Conservation (phyloP, 108 stramenopile genomes). For the Skeletonema menzelii region DNA sequence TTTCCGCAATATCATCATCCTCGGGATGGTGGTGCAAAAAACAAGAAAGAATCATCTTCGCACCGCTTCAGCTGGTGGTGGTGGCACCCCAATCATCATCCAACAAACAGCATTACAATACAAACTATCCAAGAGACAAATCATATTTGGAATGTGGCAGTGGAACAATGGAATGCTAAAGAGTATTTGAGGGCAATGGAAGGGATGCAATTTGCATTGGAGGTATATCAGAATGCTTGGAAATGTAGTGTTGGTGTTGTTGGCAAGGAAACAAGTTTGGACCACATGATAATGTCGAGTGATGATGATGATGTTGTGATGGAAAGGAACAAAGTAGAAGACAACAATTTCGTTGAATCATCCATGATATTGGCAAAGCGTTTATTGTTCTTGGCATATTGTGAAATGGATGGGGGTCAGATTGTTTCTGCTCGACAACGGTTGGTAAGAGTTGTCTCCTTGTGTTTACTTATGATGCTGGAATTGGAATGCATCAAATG, state of each 20-base stretch:
- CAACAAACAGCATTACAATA: conserved; percentile 6
- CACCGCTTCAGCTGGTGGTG: conserved; percentile 10
- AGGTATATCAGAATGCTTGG: conserved; percentile 27
- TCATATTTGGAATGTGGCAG: conserved; percentile 24
- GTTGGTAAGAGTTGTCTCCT: conserved; percentile 17
- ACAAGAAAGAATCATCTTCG: neutral
- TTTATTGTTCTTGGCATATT: conserved; percentile 62
- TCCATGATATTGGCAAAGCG: conserved; percentile 31
- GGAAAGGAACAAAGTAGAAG: neutral
- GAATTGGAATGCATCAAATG: no score
- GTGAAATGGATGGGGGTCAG: conserved; percentile 57
- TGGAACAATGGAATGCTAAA: conserved; percentile 39
- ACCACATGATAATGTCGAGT: neutral
- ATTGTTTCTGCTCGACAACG: conserved; percentile 31
- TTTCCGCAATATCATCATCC: neutral
- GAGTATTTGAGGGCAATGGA: conserved; percentile 60
- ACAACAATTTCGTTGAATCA: conserved; percentile 5
- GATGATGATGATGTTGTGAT: neutral
- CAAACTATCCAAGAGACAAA: conserved; percentile 1
- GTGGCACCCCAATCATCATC: neutral
- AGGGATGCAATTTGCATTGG: conserved; percentile 52
- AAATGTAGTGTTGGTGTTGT: no score
- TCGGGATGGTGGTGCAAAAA: neutral
- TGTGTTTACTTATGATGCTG: no score
- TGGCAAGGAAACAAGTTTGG: neutral